Base-by-base conservation (phyloP, 169 alveolate species). In the Plasmodium sp. region DNA sequence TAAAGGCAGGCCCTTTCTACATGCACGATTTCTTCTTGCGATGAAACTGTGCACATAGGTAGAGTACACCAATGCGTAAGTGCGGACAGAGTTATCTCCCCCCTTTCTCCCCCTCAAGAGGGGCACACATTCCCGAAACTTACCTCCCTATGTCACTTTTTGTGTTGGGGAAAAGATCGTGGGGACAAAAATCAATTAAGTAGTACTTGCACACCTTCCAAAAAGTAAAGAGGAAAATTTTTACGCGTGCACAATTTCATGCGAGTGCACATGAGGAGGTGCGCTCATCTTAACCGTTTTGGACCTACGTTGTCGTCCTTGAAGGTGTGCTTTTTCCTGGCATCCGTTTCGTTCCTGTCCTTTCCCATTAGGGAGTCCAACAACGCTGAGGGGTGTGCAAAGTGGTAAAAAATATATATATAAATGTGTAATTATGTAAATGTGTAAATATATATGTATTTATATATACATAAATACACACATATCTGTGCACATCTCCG, bases 161-260 rank as follows among this genome's bases (percentile, higher is more conserved):
- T 1, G 99, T 98, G 91, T 98, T 97, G 27, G 98, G 97, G 92
- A 98, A 98, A 72, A 98, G 97, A 54, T 98, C 99, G 83, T 98
- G 99, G 6, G 99, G 99, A 82, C 99, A 98, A 95, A 97, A 98
- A 58, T 98, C 98, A 43, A 98, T 95, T 84, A 98, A 93, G 94
- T 84, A 97, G 92, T 96, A 97, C 93, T 98, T 97, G 95, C 99
- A 97, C 14, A 97, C 99, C 97, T 96, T 75, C 84, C 58, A 75
- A 86, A 75, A 72, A 83, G 62, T 51, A 14, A 43, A 6, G 5
- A 93, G 7, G 81, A n/a, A 48, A 83, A 1, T 3, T 73, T 73
- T 31, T 18, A 85, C 41, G 45, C 10, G 12, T 85, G 45, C 6
- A 56, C 12, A 67, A 81, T 51, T 18, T 43, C 45, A 83, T 83